A percentile compares a stretch with the other conserved stretches of the same genome.
phyloP scores from a whole-genome alignment of 176 grass and related monocot species.

The Hyparrhenia diplandra region DNA sequence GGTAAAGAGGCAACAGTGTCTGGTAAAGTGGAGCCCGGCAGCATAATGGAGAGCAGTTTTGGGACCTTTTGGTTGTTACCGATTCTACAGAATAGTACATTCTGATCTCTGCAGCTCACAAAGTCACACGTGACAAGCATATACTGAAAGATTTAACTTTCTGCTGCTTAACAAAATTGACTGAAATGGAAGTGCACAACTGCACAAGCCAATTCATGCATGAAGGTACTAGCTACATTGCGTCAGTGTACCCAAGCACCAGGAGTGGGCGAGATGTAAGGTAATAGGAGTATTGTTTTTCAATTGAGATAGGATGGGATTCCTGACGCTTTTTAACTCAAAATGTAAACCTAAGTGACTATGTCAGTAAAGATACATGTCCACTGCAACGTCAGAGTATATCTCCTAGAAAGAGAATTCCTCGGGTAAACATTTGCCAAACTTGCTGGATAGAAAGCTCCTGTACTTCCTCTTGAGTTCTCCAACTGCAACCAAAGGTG shows the following conservation, averaged over 20 bases:
- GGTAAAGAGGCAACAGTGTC: neutral
- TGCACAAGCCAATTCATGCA: neutral
- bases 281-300: neutral
- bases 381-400: neutral
- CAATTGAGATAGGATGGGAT: neutral
- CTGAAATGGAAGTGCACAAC: neutral
- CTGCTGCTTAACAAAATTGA: neutral
- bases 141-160: neutral
- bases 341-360: neutral
- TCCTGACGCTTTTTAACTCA: neutral
- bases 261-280: neutral
- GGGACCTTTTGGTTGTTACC: neutral
- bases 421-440: slow-evolving; percentile 37
- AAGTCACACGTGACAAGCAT: neutral
- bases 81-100: neutral
- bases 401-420: slow-evolving; percentile 60
- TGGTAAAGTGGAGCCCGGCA: neutral
- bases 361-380: neutral
- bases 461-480: slow-evolving; percentile 85
- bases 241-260: neutral
- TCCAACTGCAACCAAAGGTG: slow-evolving; percentile 42
- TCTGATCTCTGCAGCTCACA: neutral
- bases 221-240: neutral
- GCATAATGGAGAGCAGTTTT: neutral
- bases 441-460: slow-evolving; percentile 66